Percentiles rank a stretch among this genome's conserved stretches.
Evolutionary conservation across 495 filamentous ascomycete species (phyloP).

Genomic region (Pseudomonodictys pantanalensis): DNA sequence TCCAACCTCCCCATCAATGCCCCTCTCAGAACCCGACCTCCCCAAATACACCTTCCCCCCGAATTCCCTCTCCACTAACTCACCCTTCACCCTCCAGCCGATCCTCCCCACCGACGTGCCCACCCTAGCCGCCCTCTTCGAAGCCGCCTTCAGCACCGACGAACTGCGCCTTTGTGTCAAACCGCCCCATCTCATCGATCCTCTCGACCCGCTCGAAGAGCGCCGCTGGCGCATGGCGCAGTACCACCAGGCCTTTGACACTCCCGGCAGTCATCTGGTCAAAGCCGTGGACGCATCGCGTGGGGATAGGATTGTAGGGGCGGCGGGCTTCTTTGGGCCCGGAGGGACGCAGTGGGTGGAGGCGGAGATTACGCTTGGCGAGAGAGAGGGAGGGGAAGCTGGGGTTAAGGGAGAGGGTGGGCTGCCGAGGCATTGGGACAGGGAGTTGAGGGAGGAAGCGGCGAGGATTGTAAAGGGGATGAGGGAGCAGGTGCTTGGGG

Average conservation of each 20-base stretch:
- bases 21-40: too few species aligned
- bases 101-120: too few species aligned
- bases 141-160: constrained; percentile 38
- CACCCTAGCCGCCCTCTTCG: too few species aligned
- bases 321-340: constrained; percentile 7
- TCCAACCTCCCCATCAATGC: too few species aligned
- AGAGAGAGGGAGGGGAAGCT: too few species aligned
- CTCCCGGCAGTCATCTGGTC: neutral
- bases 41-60: too few species aligned
- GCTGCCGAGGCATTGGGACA: neutral
- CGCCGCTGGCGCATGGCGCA: neutral
- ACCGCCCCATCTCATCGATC: too few species aligned
- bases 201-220: constrained; percentile 4
- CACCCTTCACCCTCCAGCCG: too few species aligned
- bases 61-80: too few species aligned
- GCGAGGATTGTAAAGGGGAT: neutral
- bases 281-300: constrained; percentile 27
- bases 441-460: neutral
- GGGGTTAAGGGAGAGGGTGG: too few species aligned
- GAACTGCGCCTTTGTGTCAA: constrained; percentile 38
- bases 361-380: neutral
- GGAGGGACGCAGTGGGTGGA: constrained; percentile 1
- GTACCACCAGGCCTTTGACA: neutral
- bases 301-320: constrained; percentile 37
- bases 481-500: constrained; percentile 4